Evolutionary conservation across 139 green algal species (phyloP), one percentile per base, ranked within the genome.

Genomic region (Edaphochlamys debaryana): DNA sequence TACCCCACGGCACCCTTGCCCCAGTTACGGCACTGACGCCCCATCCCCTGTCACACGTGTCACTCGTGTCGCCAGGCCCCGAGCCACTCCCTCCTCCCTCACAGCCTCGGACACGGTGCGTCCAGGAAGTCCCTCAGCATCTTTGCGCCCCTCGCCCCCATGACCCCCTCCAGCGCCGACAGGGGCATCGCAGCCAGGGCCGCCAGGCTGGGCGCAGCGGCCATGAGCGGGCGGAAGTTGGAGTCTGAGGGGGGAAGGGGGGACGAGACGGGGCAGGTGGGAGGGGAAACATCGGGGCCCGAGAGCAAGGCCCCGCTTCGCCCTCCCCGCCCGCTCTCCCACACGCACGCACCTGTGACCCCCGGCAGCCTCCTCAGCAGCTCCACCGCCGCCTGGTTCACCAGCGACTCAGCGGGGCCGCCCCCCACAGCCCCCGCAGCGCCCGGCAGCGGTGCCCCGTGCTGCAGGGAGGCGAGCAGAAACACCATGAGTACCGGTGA

Each of bases 391-490:
- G 87, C 36, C 50, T 90, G 84, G 86, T 98, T 98, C 41, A 96
- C 86, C 13, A 96, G 52, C 4, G 90, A 40, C 86, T 97, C 94
- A 42, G 0, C 13, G 19, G 9, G 29, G 66, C 52, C 48, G 36
- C 30, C 48, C 45, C 38, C 41, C 9, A 8, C 45, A 52, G 25
- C 32, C 20, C 64, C 40, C n/a, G 8, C 25, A 27, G 23, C n/a
- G 54, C 62, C 32, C 41, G n/a, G 79, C 79, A 76, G 73, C 78
- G 60, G 72, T 58, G 41, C 64, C 2, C 73, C 73, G n/a, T 80
- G 40, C 89, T 99, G 99, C 38, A 99, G 89, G 4, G 84, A 56
- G 5, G 83, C 82, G 82, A 99, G 99, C 20, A 99, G 91, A n/a
- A n/a, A n/a, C n/a, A n/a, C n/a, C n/a, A n/a, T n/a, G n/a, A n/a